Conservation (phyloP, 352 stramenopile species). For the Aphanomyces invadans region DNA sequence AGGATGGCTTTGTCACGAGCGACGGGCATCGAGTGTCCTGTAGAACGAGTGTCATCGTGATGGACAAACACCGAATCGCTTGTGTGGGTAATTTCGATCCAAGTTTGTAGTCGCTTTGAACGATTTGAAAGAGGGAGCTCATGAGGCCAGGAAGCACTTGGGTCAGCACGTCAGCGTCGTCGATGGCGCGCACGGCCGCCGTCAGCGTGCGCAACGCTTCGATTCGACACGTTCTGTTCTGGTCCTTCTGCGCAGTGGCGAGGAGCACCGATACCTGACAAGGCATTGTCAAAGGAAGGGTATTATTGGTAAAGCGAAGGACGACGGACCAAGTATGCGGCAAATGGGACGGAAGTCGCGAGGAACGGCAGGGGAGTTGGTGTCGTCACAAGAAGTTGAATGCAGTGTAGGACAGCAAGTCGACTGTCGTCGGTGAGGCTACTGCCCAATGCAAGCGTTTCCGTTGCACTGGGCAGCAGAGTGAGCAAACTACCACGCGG, state of each 20-base stretch:
- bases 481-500: background rate
- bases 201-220: background rate
- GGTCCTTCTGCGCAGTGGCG: slow-evolving; percentile 2
- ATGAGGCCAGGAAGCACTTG: slow-evolving; percentile 68
- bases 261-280: background rate
- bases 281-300: background rate
- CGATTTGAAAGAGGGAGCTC: slow-evolving; percentile 51
- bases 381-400: background rate
- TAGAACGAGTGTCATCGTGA: slow-evolving; percentile 31
- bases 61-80: slow-evolving; percentile 47
- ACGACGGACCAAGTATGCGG: background rate
- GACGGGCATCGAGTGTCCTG: slow-evolving; percentile 28
- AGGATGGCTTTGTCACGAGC: slow-evolving; percentile 11
- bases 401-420: background rate
- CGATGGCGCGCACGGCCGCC: slow-evolving; percentile 15
- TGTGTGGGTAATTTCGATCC: slow-evolving; percentile 53
- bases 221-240: slow-evolving; percentile 3
- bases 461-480: background rate
- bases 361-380: slow-evolving; percentile 2
- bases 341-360: slow-evolving; percentile 2
- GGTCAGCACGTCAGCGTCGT: slow-evolving; percentile 35
- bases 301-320: background rate
- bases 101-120: slow-evolving; percentile 53
- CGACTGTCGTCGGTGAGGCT: slow-evolving; percentile 5
- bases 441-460: background rate